Base-by-base conservation (phyloP, 148 eudicot genomes). In the Nyssa sinensis region DNA sequence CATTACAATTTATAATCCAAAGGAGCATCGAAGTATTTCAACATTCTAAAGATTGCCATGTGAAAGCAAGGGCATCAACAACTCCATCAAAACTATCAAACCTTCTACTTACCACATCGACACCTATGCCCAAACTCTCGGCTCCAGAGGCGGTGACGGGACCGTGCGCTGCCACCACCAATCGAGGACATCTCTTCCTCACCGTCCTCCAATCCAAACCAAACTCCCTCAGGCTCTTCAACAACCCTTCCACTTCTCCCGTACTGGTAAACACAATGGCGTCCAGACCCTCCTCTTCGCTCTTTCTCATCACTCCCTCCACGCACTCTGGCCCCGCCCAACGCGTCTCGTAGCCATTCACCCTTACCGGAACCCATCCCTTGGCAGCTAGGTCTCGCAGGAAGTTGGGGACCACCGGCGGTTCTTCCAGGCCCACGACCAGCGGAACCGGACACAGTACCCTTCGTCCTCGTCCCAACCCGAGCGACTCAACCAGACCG, bases 61-160 rank as follows among this genome's bases (percentile, higher is more conserved):
- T 68, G 29, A 77, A 73, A 79, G 77, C 82, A 68, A 93, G 84
- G 14, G 89, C 92, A 37, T 91, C 85, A 69, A 89, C 87, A 4
- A 93, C 89, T 3, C 96, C 96, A 27, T 77, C 84, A 81, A 93
- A 93, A 58, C 93, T 87, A 76, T 84, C 79, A 81, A 86, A 93
- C 71, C 78, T 84, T 0, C 81, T 69, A 66, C 96, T 85, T 71
- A 89, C 96, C 71, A 89, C 87, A 88, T 91, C 98, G 29, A 93
- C 86, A 0, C 76, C 74, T n/a, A 93, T 91, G 14, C 98, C 96
- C 75, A 91, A 75, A 37, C 87, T 81, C 80, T 91, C 89, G 13
- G 98, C 96, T 67, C 93, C 98, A 5, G 88, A 75, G 1, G 98
- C 93, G 14, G 96, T 93, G 11, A 91, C 93, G 2, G 96, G 96